A percentile compares a stretch with the other conserved stretches of the same genome.
These are phyloP conservation scores for Davidsoniella neocaledoniae DNA, from an alignment of 2,329 filamentous ascomycete genomes.

Conservation along the genomic window DNA sequence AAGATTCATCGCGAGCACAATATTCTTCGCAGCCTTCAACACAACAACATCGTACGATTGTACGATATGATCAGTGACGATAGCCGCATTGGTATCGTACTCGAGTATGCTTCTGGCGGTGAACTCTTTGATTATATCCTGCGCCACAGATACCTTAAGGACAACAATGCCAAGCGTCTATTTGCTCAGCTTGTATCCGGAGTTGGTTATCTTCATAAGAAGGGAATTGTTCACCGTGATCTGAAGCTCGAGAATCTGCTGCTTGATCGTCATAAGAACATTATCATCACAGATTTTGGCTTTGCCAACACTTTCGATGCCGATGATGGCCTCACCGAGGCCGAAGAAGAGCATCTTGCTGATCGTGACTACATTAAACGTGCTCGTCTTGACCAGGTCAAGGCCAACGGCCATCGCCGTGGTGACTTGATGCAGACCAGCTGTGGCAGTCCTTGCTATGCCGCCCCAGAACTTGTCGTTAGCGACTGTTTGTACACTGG, in stretches of 20 bases:
- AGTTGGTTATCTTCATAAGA: conserved; percentile 94
- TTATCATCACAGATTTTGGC: conserved; percentile 98
- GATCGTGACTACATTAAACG: conserved; percentile 82
- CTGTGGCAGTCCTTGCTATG: conserved; percentile 95
- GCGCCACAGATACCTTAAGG: conserved; percentile 91
- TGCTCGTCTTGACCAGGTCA: conserved; percentile 65
- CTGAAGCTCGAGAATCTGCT: conserved; percentile 92
- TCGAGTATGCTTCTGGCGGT: conserved; percentile 94
- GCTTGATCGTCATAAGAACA: conserved; percentile 90
- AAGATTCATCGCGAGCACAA: conserved; percentile 97
- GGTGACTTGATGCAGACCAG: conserved; percentile 98
- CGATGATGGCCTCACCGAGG: conserved; percentile 69
- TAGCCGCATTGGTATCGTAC: conserved; percentile 89
- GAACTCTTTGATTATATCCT: conserved; percentile 98
- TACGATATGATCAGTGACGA: conserved; percentile 99
- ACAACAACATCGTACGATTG: conserved; percentile 90
- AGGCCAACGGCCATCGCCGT: conserved; percentile 57
- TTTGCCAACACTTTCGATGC: conserved; percentile 97
- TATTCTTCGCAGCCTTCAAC: conserved; percentile 72
- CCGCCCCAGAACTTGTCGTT: conserved; percentile 89
- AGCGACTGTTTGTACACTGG: conserved; percentile 96
- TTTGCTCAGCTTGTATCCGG: conserved; percentile 94
- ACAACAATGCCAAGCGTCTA: conserved; percentile 72
- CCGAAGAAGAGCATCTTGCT: conserved; percentile 72
- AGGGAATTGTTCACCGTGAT: conserved; percentile 94